phyloP scores from a whole-genome alignment of 2,329 filamentous ascomycete genomes.

The Pestalotiopsis fici region DNA sequence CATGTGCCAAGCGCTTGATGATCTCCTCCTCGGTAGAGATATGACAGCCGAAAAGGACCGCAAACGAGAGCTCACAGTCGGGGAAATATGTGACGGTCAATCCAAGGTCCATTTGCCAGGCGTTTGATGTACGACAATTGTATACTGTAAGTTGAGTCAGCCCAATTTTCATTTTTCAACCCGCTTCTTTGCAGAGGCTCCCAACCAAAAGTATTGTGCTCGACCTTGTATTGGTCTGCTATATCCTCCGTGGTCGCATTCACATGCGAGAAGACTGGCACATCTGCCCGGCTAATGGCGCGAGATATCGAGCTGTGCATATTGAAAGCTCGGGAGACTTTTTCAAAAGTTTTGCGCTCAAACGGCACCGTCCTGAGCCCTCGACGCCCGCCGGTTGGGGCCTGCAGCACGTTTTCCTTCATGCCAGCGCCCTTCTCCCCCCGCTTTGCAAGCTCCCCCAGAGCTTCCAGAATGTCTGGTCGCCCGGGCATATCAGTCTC shows the following conservation, averaged over 20 bases:
- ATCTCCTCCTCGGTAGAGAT: constrained; percentile 15
- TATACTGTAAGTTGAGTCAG: constrained; percentile 17
- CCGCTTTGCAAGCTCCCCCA: background rate
- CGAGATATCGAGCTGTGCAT: background rate
- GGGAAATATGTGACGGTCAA: constrained; percentile 26
- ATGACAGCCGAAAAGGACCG: constrained; percentile 23
- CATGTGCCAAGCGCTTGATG: constrained; percentile 13
- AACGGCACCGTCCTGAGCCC: background rate
- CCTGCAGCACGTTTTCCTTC: background rate
- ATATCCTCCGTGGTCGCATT: background rate
- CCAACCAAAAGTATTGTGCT: background rate
- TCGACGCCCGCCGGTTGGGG: background rate
- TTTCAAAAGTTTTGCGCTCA: background rate
- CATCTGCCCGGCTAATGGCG: background rate
- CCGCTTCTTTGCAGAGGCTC: background rate
- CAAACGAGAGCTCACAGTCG: constrained; percentile 17
- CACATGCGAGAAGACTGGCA: background rate
- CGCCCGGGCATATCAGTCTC: background rate
- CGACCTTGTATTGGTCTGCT: too few relatives aligned
- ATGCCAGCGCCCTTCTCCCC: background rate
- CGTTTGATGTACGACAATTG: constrained; percentile 26
- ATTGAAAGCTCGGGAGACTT: background rate
- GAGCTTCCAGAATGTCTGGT: background rate
- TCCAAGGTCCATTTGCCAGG: constrained; percentile 25
- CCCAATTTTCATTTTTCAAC: background rate